Evolutionary conservation across 768 basidiomycete genomes (phyloP).

Genomic region (Chalciporus piperatus): DNA sequence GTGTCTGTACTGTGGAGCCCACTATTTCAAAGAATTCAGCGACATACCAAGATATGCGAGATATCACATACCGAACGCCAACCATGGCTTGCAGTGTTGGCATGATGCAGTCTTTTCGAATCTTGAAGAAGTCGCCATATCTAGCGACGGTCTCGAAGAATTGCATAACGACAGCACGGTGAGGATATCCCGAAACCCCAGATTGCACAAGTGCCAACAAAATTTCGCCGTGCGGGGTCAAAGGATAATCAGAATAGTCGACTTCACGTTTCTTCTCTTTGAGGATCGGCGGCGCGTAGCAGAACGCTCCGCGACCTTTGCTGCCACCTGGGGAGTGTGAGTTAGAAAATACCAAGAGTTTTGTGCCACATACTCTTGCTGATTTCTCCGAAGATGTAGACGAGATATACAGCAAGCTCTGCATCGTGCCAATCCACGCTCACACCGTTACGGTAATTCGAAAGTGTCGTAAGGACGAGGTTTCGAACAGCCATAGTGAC

Average conservation of each 20-base stretch:
- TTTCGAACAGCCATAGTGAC: conserved; percentile 75
- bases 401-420: conserved; percentile 89
- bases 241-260: conserved; percentile 76
- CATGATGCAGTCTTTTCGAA: conserved; percentile 83
- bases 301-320: conserved; percentile 85
- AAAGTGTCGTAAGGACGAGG: conserved; percentile 72
- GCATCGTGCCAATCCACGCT: conserved; percentile 87
- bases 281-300: conserved; percentile 65
- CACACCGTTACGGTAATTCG: conserved; percentile 57
- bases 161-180: conserved; percentile 80
- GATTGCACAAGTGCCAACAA: conserved; percentile 80
- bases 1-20: conserved; percentile 81
- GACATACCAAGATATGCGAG: not conserved
- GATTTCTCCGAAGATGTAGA: conserved; percentile 93
- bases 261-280: conserved; percentile 65
- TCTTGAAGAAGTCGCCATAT: conserved; percentile 96
- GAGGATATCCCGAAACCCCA: conserved; percentile 77
- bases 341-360: not conserved
- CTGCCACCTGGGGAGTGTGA: conserved; percentile 51
- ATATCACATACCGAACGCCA: conserved; percentile 60
- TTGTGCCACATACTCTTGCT: conserved; percentile 64
- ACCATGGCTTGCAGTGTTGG: conserved; percentile 89
- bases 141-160: conserved; percentile 92
- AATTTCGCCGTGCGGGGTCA: conserved; percentile 91
- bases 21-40: conserved; percentile 38